Evolutionary conservation across 2,329 filamentous ascomycete species (phyloP).

Genomic region (Fusarium phyllophilum): DNA sequence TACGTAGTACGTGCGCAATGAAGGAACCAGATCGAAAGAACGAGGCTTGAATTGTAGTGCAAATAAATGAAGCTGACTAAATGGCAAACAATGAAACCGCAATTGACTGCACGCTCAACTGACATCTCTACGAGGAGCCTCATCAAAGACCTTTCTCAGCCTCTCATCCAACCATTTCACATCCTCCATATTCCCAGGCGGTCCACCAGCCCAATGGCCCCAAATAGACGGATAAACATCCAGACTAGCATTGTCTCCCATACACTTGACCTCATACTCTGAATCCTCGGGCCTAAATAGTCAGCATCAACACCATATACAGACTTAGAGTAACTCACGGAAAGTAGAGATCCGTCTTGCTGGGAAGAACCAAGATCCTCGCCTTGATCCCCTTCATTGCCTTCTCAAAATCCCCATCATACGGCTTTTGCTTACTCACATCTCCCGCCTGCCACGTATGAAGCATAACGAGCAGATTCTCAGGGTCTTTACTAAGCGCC

Average conservation of each 20-base stretch:
- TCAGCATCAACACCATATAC: neutral
- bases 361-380: slow-evolving; percentile 75
- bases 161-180: slow-evolving; percentile 74
- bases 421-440: slow-evolving; percentile 73
- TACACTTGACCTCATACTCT: slow-evolving; percentile 72
- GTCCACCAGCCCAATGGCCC: slow-evolving; percentile 71
- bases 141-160: slow-evolving; percentile 30
- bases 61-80: accelerated
- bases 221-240: slow-evolving; percentile 55
- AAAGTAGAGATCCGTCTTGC: slow-evolving; percentile 82
- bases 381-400: slow-evolving; percentile 77
- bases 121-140: neutral
- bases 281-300: slow-evolving; percentile 72
- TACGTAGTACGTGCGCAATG: neutral
- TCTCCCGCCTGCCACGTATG: slow-evolving; percentile 83
- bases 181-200: slow-evolving; percentile 76
- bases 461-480: slow-evolving; percentile 79
- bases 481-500: slow-evolving; percentile 78
- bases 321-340: slow-evolving; percentile 52
- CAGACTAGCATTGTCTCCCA: slow-evolving; percentile 50
- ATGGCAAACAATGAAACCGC: too few relatives aligned
- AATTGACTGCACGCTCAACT: neutral
- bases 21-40: accelerated
- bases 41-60: accelerated
- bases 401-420: slow-evolving; percentile 71